These are phyloP conservation scores for Paramecium tetraurelia DNA, from an alignment of 73 alveolate genomes.

Conservation along the genomic window DNA sequence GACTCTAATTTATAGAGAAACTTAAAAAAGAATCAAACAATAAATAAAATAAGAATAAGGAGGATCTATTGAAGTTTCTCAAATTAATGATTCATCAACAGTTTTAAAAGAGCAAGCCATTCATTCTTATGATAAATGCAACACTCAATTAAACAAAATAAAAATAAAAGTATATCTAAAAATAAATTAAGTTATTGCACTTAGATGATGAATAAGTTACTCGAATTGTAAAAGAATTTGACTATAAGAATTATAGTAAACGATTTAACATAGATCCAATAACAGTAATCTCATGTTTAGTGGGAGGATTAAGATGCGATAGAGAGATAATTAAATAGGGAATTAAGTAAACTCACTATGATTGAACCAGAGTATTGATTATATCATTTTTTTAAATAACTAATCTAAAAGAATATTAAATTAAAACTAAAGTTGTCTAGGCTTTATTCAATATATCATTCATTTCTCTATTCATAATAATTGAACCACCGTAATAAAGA, in stretches of 20 bases:
- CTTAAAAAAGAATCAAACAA: neutral
- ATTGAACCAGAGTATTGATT: neutral
- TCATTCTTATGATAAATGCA: neutral
- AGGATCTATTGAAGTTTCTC: neutral
- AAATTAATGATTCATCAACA: neutral
- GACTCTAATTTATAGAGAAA: neutral
- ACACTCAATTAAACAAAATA: neutral
- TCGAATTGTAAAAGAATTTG: conserved; percentile 30
- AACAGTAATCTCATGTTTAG: conserved; percentile 19
- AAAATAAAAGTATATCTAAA: neutral
- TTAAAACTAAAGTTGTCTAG: too few species aligned
- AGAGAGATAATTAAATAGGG: conserved; percentile 39
- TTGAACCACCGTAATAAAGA: too few species aligned
- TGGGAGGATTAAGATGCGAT: conserved; percentile 39
- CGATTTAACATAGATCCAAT: conserved; percentile 41
- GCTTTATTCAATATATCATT: too few species aligned
- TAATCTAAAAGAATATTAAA: too few species aligned
- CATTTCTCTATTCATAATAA: too few species aligned
- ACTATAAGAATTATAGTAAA: conserved; percentile 14
- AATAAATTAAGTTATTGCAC: neutral
- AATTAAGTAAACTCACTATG: neutral
- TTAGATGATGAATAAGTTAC: neutral
- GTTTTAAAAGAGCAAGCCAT: conserved; percentile 24
- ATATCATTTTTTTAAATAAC: neutral
- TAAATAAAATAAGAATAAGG: neutral